These are phyloP conservation scores for Tolypocladium pustulatum DNA, from an alignment of 2,329 filamentous ascomycete genomes.

Conservation along the genomic window DNA sequence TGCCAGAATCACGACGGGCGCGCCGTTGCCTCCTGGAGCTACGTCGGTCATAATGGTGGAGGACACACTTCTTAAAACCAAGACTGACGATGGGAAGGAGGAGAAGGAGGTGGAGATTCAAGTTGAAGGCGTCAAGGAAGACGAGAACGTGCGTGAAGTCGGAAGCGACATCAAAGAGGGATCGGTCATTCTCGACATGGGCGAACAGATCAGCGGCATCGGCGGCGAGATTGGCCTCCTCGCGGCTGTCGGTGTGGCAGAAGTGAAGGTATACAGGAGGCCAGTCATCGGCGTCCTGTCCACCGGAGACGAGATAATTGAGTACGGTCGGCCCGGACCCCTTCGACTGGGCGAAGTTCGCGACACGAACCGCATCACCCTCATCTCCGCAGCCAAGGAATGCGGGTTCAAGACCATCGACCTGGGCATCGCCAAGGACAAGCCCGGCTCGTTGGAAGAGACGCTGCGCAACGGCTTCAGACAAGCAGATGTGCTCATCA, in stretches of 20 bases:
- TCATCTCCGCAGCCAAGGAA: slow-evolving; percentile 65
- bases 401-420: slow-evolving; percentile 75
- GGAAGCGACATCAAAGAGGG: slow-evolving; percentile 75
- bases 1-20: slow-evolving; percentile 87
- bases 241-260: slow-evolving; percentile 67
- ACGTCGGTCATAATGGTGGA: slow-evolving; percentile 90
- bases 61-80: slow-evolving; percentile 68
- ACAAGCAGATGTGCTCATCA: slow-evolving; percentile 72
- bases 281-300: slow-evolving; percentile 81
- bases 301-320: slow-evolving; percentile 88
- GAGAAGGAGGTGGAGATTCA: slow-evolving; percentile 84
- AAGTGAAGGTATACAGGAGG: slow-evolving; percentile 62
- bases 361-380: slow-evolving; percentile 83
- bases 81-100: slow-evolving; percentile 71
- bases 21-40: slow-evolving; percentile 77
- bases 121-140: slow-evolving; percentile 60
- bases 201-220: slow-evolving; percentile 73
- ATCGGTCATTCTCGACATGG: slow-evolving; percentile 60
- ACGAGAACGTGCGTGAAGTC: slow-evolving; percentile 84
- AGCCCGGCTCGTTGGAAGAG: slow-evolving; percentile 63
- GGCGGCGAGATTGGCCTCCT: slow-evolving; percentile 89
- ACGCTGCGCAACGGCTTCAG: slow-evolving; percentile 66
- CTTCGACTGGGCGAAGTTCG: slow-evolving; percentile 76
- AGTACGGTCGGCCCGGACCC: slow-evolving; percentile 51
- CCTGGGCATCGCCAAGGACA: slow-evolving; percentile 73